These are phyloP conservation scores for Coniella vitis DNA, from an alignment of 2,329 filamentous ascomycete species.

Conservation along the genomic window DNA sequence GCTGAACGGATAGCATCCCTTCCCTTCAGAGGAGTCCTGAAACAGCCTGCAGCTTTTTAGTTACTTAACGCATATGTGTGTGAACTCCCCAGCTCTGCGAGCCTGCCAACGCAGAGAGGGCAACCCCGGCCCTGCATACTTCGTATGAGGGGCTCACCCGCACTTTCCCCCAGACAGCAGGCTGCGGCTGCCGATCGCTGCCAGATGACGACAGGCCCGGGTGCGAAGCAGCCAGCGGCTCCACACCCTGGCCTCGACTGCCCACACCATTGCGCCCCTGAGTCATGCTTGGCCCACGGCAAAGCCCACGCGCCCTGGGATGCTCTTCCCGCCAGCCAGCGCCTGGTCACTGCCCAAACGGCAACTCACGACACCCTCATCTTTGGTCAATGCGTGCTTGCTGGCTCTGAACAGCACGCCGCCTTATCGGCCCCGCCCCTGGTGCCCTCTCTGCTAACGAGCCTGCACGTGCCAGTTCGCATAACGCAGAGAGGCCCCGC, in stretches of 20 bases:
- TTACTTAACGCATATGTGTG: no score
- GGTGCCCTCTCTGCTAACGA: no score
- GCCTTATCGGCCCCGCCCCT: neutral
- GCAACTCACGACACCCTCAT: slow-evolving; percentile 15
- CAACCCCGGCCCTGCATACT: neutral
- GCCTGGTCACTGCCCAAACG: slow-evolving; percentile 7
- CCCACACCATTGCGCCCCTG: neutral
- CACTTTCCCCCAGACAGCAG: neutral
- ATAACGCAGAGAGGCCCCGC: no score
- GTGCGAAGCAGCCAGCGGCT: neutral
- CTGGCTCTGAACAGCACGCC: slow-evolving; percentile 1
- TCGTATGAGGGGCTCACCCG: neutral
- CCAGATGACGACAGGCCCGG: slow-evolving; percentile 8
- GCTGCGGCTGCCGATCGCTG: slow-evolving; percentile 10
- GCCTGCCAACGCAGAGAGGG: neutral
- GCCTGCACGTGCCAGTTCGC: neutral
- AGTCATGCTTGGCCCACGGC: neutral
- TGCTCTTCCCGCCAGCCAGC: neutral
- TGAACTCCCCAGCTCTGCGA: no score
- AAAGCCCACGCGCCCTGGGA: no score
- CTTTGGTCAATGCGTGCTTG: no score
- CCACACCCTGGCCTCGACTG: neutral
- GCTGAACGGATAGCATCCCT: no score
- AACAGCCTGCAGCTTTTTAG: no score
- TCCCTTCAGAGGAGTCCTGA: no score